These are phyloP conservation scores for Mucor sp. DNA, from an alignment of 371 early-diverging fungal genomes.

Conservation along the genomic window DNA sequence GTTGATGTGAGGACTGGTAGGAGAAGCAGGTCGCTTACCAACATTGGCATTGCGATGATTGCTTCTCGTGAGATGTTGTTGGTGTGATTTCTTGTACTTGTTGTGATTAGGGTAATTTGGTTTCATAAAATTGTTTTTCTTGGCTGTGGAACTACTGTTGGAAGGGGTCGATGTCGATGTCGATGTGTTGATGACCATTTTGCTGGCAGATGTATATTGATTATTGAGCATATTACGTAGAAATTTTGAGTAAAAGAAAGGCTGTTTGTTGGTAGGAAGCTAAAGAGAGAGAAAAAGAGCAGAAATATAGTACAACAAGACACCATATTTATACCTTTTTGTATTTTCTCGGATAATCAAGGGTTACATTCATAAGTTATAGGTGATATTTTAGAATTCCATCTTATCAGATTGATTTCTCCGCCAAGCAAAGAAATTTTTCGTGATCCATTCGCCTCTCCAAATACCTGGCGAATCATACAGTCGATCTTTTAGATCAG, in stretches of 20 bases:
- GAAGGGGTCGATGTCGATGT: background rate
- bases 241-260: background rate
- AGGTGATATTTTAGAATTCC: slow-evolving; percentile 11
- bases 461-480: background rate
- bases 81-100: background rate
- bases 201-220: slow-evolving; percentile 5
- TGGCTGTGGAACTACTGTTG: background rate
- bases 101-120: background rate
- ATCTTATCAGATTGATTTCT: slow-evolving; percentile 28
- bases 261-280: background rate
- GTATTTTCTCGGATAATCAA: slow-evolving; percentile 2
- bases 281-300: slow-evolving; percentile 6
- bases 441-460: slow-evolving; percentile 4
- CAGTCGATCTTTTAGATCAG: slow-evolving; percentile 1
- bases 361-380: background rate
- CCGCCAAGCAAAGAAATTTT: slow-evolving; percentile 10
- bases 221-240: slow-evolving; percentile 2
- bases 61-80: background rate
- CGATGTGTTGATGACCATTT: background rate
- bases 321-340: background rate
- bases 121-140: background rate
- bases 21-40: background rate
- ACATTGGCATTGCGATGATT: background rate
- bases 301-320: background rate
- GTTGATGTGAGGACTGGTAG: background rate